Evolutionary conservation across 108 stramenopile species (phyloP).

Genomic region (Conticribra weissflogii): DNA sequence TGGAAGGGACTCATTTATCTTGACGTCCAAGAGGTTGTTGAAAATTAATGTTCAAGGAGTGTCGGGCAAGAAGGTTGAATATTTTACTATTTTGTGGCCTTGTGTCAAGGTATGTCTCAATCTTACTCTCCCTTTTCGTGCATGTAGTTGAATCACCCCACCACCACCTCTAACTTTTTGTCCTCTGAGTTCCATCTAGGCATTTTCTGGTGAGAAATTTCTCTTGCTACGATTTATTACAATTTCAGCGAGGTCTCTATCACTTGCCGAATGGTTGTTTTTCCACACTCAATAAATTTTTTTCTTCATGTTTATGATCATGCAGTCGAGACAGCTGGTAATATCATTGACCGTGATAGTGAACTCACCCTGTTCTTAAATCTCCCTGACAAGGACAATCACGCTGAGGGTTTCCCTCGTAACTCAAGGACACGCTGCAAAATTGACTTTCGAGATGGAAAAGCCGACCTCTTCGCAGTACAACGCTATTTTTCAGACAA

Average conservation of each 20-base stretch:
- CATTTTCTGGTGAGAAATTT: slow-evolving; percentile 45
- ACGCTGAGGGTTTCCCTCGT: slow-evolving; percentile 39
- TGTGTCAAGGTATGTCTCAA: too few species aligned
- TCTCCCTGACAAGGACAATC: slow-evolving; percentile 23
- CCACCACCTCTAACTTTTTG: too few species aligned
- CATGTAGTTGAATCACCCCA: too few species aligned
- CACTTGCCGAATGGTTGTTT: too few species aligned
- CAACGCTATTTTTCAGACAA: slow-evolving; percentile 64
- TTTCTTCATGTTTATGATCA: not conserved
- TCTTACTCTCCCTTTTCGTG: too few species aligned
- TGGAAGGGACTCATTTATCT: slow-evolving; percentile 49
- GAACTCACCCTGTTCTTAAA: slow-evolving; percentile 66
- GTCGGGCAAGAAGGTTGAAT: slow-evolving; percentile 53
- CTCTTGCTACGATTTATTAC: not conserved
- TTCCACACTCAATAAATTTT: not conserved
- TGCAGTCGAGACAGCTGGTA: slow-evolving; percentile 72
- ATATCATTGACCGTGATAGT: slow-evolving; percentile 62
- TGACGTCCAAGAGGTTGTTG: slow-evolving; percentile 44
- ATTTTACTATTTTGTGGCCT: slow-evolving; percentile 60
- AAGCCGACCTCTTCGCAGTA: slow-evolving; percentile 63
- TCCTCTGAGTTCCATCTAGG: too few species aligned
- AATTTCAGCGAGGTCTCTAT: too few species aligned
- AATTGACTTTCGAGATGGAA: slow-evolving; percentile 62
- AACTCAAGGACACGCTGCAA: slow-evolving; percentile 48
- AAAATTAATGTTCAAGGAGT: slow-evolving; percentile 56